Percentiles rank a stretch among this genome's conserved stretches.
Evolutionary conservation across 352 stramenopile genomes (phyloP).

Genomic region (Blastocystis sp.): DNA sequence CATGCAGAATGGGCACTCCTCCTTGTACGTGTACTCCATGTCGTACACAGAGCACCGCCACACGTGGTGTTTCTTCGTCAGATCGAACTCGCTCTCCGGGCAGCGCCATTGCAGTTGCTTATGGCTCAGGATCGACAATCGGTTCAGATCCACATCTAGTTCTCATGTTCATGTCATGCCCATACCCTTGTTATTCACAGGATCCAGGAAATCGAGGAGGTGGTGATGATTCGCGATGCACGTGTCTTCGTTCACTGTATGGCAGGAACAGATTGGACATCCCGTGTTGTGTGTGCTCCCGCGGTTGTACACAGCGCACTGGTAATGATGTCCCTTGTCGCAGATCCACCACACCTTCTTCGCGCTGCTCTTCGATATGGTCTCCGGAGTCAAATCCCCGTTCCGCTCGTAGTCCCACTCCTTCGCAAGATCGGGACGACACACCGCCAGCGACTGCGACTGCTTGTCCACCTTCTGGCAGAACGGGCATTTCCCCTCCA

Average conservation of each 20-base stretch:
- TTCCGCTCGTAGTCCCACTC: constrained; percentile 62
- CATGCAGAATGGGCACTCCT: constrained; percentile 50
- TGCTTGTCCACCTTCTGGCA: constrained; percentile 15
- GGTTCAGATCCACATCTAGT: constrained; percentile 18
- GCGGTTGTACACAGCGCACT: constrained; percentile 60
- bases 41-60: constrained; percentile 56
- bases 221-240: not conserved
- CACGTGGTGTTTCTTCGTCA: constrained; percentile 24
- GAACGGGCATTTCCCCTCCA: constrained; percentile 58
- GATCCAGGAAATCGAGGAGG: constrained; percentile 22
- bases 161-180: not conserved
- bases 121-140: constrained; percentile 28
- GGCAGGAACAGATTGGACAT: constrained; percentile 36
- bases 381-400: constrained; percentile 12
- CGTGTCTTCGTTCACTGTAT: constrained; percentile 8
- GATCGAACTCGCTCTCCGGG: constrained; percentile 42
- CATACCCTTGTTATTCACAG: constrained; percentile 9
- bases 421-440: constrained; percentile 40
- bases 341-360: constrained; percentile 54
- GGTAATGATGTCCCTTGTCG: constrained; percentile 54
- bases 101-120: constrained; percentile 53
- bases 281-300: constrained; percentile 58
- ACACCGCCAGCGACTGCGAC: constrained; percentile 17
- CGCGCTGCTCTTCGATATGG: constrained; percentile 20
- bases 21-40: constrained; percentile 33